Base-by-base conservation (phyloP, 2,329 filamentous ascomycete species). In the Aureobasidium mangrovei region DNA sequence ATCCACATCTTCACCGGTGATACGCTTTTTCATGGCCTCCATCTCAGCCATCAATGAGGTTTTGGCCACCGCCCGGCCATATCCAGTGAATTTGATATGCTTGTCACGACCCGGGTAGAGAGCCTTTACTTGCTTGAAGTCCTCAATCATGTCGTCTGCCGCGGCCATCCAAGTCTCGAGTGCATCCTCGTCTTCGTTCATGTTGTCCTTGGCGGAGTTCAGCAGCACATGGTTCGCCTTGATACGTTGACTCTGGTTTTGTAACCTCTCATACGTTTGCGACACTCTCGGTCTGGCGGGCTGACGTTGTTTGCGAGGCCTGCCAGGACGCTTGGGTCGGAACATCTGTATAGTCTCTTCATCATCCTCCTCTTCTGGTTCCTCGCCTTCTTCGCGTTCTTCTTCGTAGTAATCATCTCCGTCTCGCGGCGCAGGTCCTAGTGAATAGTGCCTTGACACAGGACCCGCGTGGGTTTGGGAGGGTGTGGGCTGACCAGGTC, bases 161-260 rank as follows among this genome's bases (percentile, higher is more conserved):
- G 79, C 78, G 46, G 81, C 77, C 10, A 84, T 70, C 74, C 80
- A 84, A 47, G 80, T 75, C 38, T 76, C 72, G 5, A 73, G 72
- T 3, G 76, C 75, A 39, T 74, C 70, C 27, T 72, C 65, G 29
- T 80, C 71, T 26, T 67, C 65, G 57, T 78, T 73, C 56, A 80
- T 70, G 12, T 63, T 69, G 27, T 73, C 69, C 7, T 76, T 65
- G 55, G 81, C 63, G 47, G 76, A 74, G 57, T 75, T 64, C 39
- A 74, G 70, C 33, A 69, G 68, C 8, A 67, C 66, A 10, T 68
- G 65, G 35, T 71, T 72, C 42, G 69, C 68, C 48, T 67, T 56
- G 33, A 59, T 55, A 9, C 57, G 57, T 7, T 57, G 53, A 18
- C 27, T 54, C 28, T 48, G 47, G 4, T 53, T 38, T 36, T 54